Conservation (phyloP, 2,329 filamentous ascomycete species). For the Phialophora macrospora region DNA sequence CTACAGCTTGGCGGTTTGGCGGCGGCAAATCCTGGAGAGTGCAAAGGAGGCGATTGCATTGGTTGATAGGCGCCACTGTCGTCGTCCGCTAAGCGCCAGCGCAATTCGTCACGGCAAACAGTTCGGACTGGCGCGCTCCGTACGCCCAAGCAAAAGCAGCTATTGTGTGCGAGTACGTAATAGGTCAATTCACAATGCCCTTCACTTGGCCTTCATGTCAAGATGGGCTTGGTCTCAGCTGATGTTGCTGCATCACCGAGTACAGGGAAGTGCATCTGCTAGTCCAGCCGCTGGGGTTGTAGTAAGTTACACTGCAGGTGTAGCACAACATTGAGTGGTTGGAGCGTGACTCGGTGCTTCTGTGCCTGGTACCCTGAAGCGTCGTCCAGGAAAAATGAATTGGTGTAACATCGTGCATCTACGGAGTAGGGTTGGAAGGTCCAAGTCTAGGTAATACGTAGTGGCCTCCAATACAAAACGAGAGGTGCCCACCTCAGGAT, state of each 20-base stretch:
- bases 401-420: neutral
- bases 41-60: neutral
- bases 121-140: neutral
- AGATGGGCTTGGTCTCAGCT: neutral
- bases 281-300: neutral
- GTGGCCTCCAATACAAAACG: neutral
- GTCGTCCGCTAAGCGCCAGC: neutral
- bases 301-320: neutral
- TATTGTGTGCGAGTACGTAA: neutral
- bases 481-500: neutral
- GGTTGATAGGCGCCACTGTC: neutral
- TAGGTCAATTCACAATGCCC: neutral
- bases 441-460: neutral
- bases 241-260: neutral
- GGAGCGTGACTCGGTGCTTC: neutral
- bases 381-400: neutral
- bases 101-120: neutral
- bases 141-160: neutral
- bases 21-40: neutral
- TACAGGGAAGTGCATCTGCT: neutral
- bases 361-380: neutral
- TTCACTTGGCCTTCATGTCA: neutral
- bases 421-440: neutral
- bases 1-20: conserved; percentile 1
- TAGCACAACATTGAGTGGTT: neutral